These are phyloP conservation scores for Pythium rishiriense DNA, from an alignment of 352 stramenopile species.

Conservation along the genomic window DNA sequence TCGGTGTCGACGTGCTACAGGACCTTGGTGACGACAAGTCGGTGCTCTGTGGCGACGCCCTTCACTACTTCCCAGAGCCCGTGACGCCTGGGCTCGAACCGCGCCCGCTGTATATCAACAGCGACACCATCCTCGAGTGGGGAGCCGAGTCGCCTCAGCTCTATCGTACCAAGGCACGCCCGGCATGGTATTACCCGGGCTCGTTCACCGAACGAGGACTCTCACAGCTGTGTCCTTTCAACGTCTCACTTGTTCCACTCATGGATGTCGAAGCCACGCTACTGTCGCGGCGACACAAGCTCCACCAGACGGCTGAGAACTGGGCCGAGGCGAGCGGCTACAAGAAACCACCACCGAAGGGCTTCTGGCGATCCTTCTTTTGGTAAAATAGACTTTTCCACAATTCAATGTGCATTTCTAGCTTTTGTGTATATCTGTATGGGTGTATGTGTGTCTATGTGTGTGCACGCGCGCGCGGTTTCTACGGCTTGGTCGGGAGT, in stretches of 20 bases:
- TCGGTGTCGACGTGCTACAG: slow-evolving; percentile 39
- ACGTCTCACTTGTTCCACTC: slow-evolving; percentile 49
- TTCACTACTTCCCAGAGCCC: slow-evolving; percentile 52
- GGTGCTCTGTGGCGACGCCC: slow-evolving; percentile 48
- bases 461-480: too few species aligned
- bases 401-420: neutral
- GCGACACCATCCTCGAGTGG: slow-evolving; percentile 43
- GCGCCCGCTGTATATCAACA: slow-evolving; percentile 62
- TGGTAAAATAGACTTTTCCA: slow-evolving; percentile 20
- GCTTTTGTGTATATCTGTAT: too few species aligned
- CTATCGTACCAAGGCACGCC: slow-evolving; percentile 49
- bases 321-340: slow-evolving; percentile 35
- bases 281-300: slow-evolving; percentile 43
- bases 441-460: too few species aligned
- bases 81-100: slow-evolving; percentile 7
- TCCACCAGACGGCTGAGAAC: slow-evolving; percentile 28
- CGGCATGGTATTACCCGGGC: slow-evolving; percentile 54
- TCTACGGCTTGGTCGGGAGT: neutral
- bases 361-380: slow-evolving; percentile 15
- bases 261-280: slow-evolving; percentile 36
- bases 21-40: slow-evolving; percentile 31
- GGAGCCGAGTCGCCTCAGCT: slow-evolving; percentile 14
- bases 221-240: slow-evolving; percentile 53
- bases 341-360: slow-evolving; percentile 1
- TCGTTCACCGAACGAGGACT: slow-evolving; percentile 44